A percentile compares a stretch with the other conserved stretches of the same genome.
Evolutionary conservation across 345 rosid species (phyloP).

Genomic region (Heritiera fomes): DNA sequence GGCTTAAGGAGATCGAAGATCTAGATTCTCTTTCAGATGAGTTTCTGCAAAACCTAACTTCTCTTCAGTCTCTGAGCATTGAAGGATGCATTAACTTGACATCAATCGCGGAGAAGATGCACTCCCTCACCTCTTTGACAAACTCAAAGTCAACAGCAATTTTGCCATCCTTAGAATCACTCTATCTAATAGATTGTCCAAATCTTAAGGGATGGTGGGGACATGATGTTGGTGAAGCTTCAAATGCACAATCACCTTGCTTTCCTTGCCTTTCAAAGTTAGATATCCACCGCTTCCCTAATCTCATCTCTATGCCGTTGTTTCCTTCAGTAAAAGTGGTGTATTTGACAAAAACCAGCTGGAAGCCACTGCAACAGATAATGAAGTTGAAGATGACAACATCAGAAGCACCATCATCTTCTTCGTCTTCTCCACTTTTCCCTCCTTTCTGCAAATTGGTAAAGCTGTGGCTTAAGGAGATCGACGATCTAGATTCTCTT

Average conservation of each 20-base stretch:
- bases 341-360: constrained; percentile 6
- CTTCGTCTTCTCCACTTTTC: not conserved
- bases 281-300: not conserved
- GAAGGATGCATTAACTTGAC: too few species aligned
- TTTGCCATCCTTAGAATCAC: not conserved
- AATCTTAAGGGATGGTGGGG: not conserved
- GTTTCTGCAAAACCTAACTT: not conserved
- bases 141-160: too few species aligned
- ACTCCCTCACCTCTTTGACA: too few species aligned
- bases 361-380: not conserved
- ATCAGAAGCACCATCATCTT: not conserved
- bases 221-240: not conserved
- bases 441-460: not conserved
- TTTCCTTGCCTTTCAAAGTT: not conserved
- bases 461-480: not conserved
- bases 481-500: not conserved
- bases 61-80: not conserved
- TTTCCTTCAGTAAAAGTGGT: not conserved
- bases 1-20: not conserved
- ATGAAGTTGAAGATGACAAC: not conserved
- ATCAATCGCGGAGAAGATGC: too few species aligned
- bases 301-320: not conserved
- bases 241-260: not conserved
- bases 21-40: not conserved
- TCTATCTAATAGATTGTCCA: not conserved